These are phyloP conservation scores for Chlorociboria aeruginascens DNA, from an alignment of 495 filamentous ascomycete genomes.

Conservation along the genomic window DNA sequence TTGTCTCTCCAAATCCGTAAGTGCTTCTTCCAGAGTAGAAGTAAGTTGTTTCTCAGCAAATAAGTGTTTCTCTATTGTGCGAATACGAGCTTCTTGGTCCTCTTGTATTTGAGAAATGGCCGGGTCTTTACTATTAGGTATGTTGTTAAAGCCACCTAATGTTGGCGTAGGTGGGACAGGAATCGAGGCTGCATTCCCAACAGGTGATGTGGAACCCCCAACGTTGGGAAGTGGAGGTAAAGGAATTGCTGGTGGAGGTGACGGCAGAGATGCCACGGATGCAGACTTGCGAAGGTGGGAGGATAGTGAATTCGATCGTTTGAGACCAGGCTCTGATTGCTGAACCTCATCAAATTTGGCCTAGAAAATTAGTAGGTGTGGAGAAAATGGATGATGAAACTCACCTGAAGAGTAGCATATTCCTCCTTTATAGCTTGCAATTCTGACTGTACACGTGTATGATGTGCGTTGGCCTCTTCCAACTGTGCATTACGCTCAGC, in stretches of 20 bases:
- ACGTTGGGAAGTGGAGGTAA: conserved; percentile 72
- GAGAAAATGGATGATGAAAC: conserved; percentile 8
- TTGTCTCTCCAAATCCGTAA: conserved; percentile 83
- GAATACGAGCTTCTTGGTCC: conserved; percentile 88
- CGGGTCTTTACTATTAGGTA: conserved; percentile 75
- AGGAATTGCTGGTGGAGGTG: conserved; percentile 83
- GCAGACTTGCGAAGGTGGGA: conserved; percentile 67
- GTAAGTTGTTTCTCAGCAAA: conserved; percentile 95
- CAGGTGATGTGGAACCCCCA: conserved; percentile 9
- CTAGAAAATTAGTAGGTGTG: conserved; percentile 32
- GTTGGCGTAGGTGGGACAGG: conserved; percentile 23
- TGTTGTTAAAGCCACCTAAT: conserved; percentile 33
- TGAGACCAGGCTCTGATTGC: conserved; percentile 27
- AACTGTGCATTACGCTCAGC: conserved; percentile 52
- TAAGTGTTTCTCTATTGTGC: conserved; percentile 93
- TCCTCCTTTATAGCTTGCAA: conserved; percentile 51
- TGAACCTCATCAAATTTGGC: conserved; percentile 44
- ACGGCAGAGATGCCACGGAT: conserved; percentile 74
- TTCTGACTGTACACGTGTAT: conserved; percentile 32
- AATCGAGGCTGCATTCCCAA: conserved; percentile 11
- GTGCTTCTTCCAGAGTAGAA: conserved; percentile 83
- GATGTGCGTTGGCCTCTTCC: conserved; percentile 42
- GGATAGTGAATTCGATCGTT: conserved; percentile 59
- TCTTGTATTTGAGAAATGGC: conserved; percentile 63
- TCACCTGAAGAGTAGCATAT: conserved; percentile 54